phyloP scores from a whole-genome alignment of 345 rosid genomes.

The Aquilaria yunnanensis region DNA sequence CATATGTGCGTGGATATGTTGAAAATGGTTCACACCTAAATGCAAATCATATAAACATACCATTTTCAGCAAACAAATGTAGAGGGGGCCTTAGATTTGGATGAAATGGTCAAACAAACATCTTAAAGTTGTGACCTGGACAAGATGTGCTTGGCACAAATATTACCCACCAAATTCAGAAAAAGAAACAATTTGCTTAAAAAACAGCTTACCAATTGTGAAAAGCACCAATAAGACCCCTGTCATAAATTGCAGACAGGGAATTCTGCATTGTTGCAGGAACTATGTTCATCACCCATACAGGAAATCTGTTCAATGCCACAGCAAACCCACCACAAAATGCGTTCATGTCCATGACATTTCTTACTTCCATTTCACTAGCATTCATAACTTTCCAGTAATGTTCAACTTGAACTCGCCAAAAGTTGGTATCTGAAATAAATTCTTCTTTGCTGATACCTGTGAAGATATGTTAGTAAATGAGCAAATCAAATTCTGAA shows the following conservation, averaged over 20 bases:
- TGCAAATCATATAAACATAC: constrained; percentile 5
- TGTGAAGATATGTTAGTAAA: constrained; percentile 14
- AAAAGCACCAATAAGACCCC: constrained; percentile 72
- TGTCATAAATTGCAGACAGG: constrained; percentile 61
- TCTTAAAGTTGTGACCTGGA: background rate
- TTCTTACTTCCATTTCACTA: constrained; percentile 46
- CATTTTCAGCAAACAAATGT: background rate
- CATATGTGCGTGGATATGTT: constrained; percentile 86
- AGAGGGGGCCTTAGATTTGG: background rate
- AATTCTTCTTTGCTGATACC: constrained; percentile 64
- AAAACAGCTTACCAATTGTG: constrained; percentile 79
- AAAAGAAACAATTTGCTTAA: background rate
- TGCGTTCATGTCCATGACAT: constrained; percentile 93
- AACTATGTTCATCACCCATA: constrained; percentile 93
- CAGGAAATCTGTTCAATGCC: constrained; percentile 56
- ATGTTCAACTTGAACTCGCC: constrained; percentile 63
- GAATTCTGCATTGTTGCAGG: constrained; percentile 67
- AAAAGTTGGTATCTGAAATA: constrained; percentile 44
- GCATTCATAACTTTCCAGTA: constrained; percentile 71
- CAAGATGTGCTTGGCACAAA: background rate
- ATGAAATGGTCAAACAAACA: background rate
- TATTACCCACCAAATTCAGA: constrained; percentile 5
- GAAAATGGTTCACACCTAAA: constrained; percentile 95
- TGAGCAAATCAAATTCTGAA: constrained; percentile 3
- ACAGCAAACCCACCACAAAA: constrained; percentile 73